Percentiles rank a stretch among this genome's conserved stretches.
These are phyloP conservation scores for Lepiota brunneoincarnata DNA, from an alignment of 768 basidiomycete genomes.

Conservation along the genomic window DNA sequence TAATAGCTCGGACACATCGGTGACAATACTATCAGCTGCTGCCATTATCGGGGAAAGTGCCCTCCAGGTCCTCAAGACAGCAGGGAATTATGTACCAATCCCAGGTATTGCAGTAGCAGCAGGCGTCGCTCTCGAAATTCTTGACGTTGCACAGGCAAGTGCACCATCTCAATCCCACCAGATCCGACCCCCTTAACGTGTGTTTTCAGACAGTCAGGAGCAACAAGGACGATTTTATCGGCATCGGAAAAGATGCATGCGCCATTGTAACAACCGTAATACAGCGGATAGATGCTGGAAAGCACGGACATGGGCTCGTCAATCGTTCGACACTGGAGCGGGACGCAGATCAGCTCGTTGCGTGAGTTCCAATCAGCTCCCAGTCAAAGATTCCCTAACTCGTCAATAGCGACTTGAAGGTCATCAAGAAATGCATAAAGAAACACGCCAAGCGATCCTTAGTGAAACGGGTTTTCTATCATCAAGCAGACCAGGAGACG, in stretches of 20 bases:
- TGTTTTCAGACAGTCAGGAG: background rate
- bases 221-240: conserved; percentile 1
- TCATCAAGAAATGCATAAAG: background rate
- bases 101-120: conserved; percentile 8
- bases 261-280: conserved; percentile 1
- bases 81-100: background rate
- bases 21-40: background rate
- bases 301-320: background rate
- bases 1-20: no score
- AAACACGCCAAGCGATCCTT: background rate
- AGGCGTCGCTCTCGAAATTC: background rate
- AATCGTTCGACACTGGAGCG: background rate
- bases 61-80: background rate
- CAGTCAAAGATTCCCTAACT: background rate
- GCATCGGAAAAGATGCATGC: conserved; percentile 5
- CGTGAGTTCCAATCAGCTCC: background rate
- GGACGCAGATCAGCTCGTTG: background rate
- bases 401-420: background rate
- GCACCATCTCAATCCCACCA: background rate
- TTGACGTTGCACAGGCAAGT: background rate
- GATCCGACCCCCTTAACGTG: background rate
- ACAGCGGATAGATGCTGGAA: background rate
- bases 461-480: background rate
- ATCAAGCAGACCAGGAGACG: background rate
- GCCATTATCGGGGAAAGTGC: background rate